Base-by-base conservation (phyloP, 805 yeast species). In the Pichia manshurica region DNA sequence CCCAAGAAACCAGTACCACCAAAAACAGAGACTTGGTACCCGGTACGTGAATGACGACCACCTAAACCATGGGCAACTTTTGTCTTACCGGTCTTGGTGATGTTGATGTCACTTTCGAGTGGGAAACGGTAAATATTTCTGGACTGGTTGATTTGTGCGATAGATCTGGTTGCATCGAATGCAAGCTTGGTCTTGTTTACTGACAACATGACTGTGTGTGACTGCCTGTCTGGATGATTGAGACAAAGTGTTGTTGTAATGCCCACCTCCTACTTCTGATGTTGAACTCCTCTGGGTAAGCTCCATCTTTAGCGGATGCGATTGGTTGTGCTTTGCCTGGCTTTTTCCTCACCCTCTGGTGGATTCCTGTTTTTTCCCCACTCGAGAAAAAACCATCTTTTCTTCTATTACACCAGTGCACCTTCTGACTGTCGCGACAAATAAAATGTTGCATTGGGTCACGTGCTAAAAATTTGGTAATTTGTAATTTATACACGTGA, bases 21-120 rank as follows among this genome's bases (percentile, higher is more conserved):
- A 61, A 87, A 87, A 2, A 87, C 93, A 1, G 96, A 85, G 20
- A 90, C 95, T 3, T 90, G 85, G 67, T 81, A 85, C 2, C 96
- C 96, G 8, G 91, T 82, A 70, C 95, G 77, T 25, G 95, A 85
- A 4, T 91, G 83, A 49, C 87, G 74, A 28, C 95, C 95, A 41
- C 95, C 93, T 43, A 77, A 68, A 51, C 96, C 96, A 32, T 73
- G 71, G n/a, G 85, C 65, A 39, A 84, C 64, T 56, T 80, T 74
- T 39, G 88, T 83, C 61, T 87, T 85, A 22, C 96, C 96, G 45
- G 75, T 72, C 54, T 79, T 75, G 47, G 91, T 82, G 66, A 87
- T 79, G 62, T 80, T 79, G 59, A 83, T 68, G 66, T 87, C 93
- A 49, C 78, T 72, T 50, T 69, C 70, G 19, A 67, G 53, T n/a